Conservation (phyloP, 441 rosid genomes). For the Biscutella auriculata region DNA sequence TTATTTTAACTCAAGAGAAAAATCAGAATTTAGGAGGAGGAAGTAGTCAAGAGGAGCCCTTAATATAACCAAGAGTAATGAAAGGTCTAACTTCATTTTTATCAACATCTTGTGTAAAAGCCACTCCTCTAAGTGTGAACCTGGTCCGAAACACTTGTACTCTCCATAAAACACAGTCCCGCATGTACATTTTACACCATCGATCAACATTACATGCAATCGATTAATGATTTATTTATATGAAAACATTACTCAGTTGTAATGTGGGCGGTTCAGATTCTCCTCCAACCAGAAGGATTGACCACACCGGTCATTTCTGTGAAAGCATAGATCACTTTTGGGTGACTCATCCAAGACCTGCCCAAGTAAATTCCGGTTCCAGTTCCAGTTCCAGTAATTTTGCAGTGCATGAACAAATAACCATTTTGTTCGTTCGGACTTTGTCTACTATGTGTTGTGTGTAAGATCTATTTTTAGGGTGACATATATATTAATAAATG, state of each 20-base stretch:
- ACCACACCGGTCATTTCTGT: constrained; percentile 31
- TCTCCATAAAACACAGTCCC: constrained; percentile 44
- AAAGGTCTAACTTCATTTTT: constrained; percentile 21
- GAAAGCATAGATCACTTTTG: constrained; percentile 43
- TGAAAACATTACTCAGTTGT: too few species aligned
- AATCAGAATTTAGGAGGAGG: constrained; percentile 39
- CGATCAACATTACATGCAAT: too few species aligned
- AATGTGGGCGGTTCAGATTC: constrained; percentile 17
- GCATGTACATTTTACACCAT: too few species aligned
- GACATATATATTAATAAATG: too few species aligned
- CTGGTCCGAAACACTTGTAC: constrained; percentile 43
- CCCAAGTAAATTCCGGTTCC: constrained; percentile 40
- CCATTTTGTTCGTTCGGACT: constrained; percentile 29
- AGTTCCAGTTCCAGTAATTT: constrained; percentile 29
- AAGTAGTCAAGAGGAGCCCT: constrained; percentile 52
- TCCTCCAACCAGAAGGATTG: constrained; percentile 43
- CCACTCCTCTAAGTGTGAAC: constrained; percentile 24
- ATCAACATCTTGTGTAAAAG: constrained; percentile 28
- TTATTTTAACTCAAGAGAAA: neutral
- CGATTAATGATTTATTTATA: too few species aligned
- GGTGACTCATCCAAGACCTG: constrained; percentile 46
- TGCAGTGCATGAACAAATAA: constrained; percentile 47
- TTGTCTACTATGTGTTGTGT: constrained; percentile 43
- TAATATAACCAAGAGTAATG: constrained; percentile 32
- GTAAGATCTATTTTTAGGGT: too few species aligned